These are phyloP conservation scores for Symmetrospora coprosmae DNA, from an alignment of 768 basidiomycete species.

Conservation along the genomic window DNA sequence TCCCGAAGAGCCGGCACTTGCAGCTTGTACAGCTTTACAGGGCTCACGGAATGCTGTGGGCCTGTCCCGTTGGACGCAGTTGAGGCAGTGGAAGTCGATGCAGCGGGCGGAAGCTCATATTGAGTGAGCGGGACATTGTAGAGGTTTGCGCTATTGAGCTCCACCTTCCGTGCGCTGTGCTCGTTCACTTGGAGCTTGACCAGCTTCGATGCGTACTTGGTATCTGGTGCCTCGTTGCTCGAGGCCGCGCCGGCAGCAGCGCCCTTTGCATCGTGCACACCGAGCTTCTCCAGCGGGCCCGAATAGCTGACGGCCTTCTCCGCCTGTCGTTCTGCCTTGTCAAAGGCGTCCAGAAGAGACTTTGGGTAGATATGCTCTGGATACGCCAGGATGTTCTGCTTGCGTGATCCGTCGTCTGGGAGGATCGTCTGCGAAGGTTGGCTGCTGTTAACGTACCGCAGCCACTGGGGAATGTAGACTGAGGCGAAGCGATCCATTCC, in stretches of 20 bases:
- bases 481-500: slow-evolving; percentile 7
- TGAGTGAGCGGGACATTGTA: neutral
- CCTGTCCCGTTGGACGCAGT: neutral
- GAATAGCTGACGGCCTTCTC: neutral
- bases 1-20: slow-evolving; percentile 37
- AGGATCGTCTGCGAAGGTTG: neutral
- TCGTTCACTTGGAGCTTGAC: slow-evolving; percentile 1
- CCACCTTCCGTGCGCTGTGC: neutral
- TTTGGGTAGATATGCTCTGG: neutral
- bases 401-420: neutral
- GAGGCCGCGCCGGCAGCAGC: neutral
- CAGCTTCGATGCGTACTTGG: neutral
- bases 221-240: neutral
- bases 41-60: neutral
- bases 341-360: neutral
- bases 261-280: too few relatives aligned
- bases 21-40: slow-evolving; percentile 28
- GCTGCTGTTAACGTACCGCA: neutral
- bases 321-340: neutral
- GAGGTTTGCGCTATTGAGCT: neutral
- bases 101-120: too few relatives aligned
- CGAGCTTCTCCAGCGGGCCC: too few relatives aligned
- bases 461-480: slow-evolving; percentile 3
- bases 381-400: neutral
- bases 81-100: too few relatives aligned